phyloP scores from a whole-genome alignment of 345 rosid species.

The Hibiscus trionum region DNA sequence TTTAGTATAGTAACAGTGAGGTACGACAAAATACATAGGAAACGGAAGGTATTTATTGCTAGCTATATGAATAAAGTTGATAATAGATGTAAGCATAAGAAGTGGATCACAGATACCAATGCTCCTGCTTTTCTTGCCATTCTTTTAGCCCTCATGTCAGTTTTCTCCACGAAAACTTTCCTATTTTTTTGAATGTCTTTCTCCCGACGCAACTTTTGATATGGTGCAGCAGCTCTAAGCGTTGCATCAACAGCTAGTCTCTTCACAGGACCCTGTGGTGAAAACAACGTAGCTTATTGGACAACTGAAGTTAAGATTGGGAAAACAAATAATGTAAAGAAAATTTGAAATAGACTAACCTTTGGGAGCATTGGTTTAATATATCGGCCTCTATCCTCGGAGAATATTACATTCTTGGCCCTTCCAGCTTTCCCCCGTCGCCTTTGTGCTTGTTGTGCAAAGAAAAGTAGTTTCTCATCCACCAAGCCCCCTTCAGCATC shows the following conservation, averaged over 20 bases:
- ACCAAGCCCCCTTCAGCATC: conserved; percentile 98
- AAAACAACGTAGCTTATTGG: conserved; percentile 12
- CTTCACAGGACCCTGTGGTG: conserved; percentile 78
- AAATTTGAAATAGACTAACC: conserved; percentile 32
- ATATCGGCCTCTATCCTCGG: conserved; percentile 97
- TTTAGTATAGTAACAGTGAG: not conserved
- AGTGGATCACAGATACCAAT: conserved; percentile 48
- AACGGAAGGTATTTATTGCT: not conserved
- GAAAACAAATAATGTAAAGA: not conserved
- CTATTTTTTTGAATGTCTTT: conserved; percentile 57
- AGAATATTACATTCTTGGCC: conserved; percentile 92
- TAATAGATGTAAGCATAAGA: not conserved
- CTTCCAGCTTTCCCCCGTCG: conserved; percentile 91
- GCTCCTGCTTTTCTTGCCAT: conserved; percentile 99
- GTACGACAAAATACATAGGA: not conserved
- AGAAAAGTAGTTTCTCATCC: conserved; percentile 94
- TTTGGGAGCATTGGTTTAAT: conserved; percentile 98
- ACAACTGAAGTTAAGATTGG: not conserved
- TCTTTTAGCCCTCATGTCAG: conserved; percentile 97
- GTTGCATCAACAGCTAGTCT: conserved; percentile 97
- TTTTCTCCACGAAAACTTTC: conserved; percentile 88
- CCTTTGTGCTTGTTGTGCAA: conserved; percentile 94
- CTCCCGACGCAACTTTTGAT: conserved; percentile 86
- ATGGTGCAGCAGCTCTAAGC: conserved; percentile 98
- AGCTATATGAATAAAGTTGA: not conserved